Evolutionary conservation across 495 filamentous ascomycete species (phyloP).

Genomic region (Aspergillus funiculosus): DNA sequence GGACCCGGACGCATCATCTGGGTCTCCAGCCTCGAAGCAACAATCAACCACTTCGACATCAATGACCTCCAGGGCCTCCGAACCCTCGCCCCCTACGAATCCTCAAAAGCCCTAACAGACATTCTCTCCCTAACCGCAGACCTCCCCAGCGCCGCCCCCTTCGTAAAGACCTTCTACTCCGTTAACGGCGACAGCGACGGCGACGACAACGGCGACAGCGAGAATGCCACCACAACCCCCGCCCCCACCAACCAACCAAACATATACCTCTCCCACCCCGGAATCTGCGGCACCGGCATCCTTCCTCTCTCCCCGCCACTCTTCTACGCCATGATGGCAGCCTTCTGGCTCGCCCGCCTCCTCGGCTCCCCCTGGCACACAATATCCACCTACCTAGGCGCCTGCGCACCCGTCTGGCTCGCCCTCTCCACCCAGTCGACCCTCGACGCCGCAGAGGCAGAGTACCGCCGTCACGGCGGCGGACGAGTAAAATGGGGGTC

Average conservation of each 20-base stretch:
- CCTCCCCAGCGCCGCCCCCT: conserved; percentile 57
- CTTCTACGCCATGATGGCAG: conserved; percentile 53
- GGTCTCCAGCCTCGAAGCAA: conserved; percentile 73
- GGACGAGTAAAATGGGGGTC: conserved; percentile 82
- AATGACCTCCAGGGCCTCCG: conserved; percentile 73
- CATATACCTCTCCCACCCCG: conserved; percentile 78
- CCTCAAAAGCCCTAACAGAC: conserved; percentile 80
- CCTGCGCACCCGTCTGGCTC: conserved; percentile 69
- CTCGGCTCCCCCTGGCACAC: conserved; percentile 86
- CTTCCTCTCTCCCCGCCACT: conserved; percentile 63
- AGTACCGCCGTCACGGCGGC: conserved; percentile 36
- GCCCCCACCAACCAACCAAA: conserved; percentile 38
- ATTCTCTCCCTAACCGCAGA: conserved; percentile 68
- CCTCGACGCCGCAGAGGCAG: conserved; percentile 56
- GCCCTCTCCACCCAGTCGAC: conserved; percentile 61
- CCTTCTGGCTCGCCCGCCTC: conserved; percentile 69
- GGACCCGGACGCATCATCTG: conserved; percentile 68
- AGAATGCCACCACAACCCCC: background rate
- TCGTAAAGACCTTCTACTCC: conserved; percentile 48
- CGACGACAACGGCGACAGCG: background rate
- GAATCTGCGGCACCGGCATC: conserved; percentile 76
- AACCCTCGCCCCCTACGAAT: conserved; percentile 65
- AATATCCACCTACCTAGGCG: conserved; percentile 67
- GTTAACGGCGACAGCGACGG: conserved; percentile 16
- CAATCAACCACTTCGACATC: conserved; percentile 47